phyloP scores from a whole-genome alignment of 306 rosid species.

The Echinosophora koreensis region DNA sequence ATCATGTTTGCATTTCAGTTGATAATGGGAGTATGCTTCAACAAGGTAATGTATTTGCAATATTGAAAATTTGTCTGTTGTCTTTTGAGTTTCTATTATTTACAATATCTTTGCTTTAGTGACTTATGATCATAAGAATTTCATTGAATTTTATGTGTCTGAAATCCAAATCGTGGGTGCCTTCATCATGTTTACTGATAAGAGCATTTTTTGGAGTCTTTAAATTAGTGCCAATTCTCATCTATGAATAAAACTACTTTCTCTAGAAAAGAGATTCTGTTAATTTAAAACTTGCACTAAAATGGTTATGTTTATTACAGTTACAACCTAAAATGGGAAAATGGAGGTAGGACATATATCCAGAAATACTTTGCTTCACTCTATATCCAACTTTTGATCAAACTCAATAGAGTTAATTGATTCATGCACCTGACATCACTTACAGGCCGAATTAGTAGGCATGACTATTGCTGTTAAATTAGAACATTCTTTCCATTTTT shows the following conservation, averaged over 20 bases:
- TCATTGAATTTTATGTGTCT: too few species aligned
- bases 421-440: background rate
- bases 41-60: too few species aligned
- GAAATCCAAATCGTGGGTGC: too few species aligned
- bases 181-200: conserved; percentile 73
- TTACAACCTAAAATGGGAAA: conserved; percentile 17
- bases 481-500: too few species aligned
- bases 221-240: background rate
- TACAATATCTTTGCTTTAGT: too few species aligned
- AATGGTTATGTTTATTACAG: background rate
- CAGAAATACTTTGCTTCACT: conserved; percentile 1
- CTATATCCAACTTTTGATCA: background rate
- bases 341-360: conserved; percentile 9
- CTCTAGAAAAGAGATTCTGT: background rate
- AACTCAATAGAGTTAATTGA: background rate
- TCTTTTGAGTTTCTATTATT: too few species aligned
- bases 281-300: conserved; percentile 36
- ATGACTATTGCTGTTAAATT: background rate
- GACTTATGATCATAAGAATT: too few species aligned
- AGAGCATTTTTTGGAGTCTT: conserved; percentile 40
- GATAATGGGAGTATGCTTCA: too few species aligned
- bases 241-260: conserved; percentile 18
- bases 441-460: background rate
- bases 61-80: too few species aligned
- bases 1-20: too few species aligned